These are phyloP conservation scores for Hortiboletus flavorubellus DNA, from an alignment of 768 basidiomycete genomes.

Conservation along the genomic window DNA sequence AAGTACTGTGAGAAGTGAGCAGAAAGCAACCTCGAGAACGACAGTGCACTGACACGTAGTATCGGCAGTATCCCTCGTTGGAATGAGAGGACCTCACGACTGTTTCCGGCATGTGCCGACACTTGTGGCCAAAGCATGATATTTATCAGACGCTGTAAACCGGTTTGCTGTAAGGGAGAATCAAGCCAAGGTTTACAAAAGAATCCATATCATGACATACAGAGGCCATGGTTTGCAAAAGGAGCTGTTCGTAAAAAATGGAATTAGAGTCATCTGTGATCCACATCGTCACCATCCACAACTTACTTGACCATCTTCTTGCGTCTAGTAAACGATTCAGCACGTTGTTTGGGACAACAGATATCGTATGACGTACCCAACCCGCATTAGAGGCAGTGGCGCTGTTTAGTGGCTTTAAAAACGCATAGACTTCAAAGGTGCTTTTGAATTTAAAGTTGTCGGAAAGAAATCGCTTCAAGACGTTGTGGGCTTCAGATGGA, in stretches of 20 bases:
- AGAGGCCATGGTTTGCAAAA: slow-evolving; percentile 38
- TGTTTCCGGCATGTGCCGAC: slow-evolving; percentile 36
- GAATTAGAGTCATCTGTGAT: slow-evolving; percentile 4
- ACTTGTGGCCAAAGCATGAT: slow-evolving; percentile 47
- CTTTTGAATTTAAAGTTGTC: slow-evolving; percentile 43
- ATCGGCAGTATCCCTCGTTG: slow-evolving; percentile 54
- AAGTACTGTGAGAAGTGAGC: slow-evolving; percentile 42
- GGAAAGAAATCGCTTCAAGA: slow-evolving; percentile 40
- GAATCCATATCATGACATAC: slow-evolving; percentile 20
- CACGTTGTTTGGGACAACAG: background rate
- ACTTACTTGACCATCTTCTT: slow-evolving; percentile 51
- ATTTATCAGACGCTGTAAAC: slow-evolving; percentile 47
- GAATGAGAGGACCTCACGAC: slow-evolving; percentile 45
- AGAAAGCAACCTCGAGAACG: background rate
- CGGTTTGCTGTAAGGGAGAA: slow-evolving; percentile 39
- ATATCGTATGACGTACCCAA: slow-evolving; percentile 38
- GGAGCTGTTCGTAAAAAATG: slow-evolving; percentile 28
- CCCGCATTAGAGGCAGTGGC: slow-evolving; percentile 35
- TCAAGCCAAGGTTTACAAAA: background rate
- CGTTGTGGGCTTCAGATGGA: slow-evolving; percentile 47
- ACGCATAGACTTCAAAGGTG: slow-evolving; percentile 45
- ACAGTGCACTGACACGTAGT: slow-evolving; percentile 38
- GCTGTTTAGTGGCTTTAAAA: slow-evolving; percentile 36
- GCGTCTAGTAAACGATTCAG: slow-evolving; percentile 30
- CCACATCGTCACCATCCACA: background rate